Base-by-base conservation (phyloP, 2,329 filamentous ascomycete genomes). In the Cladophialophora immunda region DNA sequence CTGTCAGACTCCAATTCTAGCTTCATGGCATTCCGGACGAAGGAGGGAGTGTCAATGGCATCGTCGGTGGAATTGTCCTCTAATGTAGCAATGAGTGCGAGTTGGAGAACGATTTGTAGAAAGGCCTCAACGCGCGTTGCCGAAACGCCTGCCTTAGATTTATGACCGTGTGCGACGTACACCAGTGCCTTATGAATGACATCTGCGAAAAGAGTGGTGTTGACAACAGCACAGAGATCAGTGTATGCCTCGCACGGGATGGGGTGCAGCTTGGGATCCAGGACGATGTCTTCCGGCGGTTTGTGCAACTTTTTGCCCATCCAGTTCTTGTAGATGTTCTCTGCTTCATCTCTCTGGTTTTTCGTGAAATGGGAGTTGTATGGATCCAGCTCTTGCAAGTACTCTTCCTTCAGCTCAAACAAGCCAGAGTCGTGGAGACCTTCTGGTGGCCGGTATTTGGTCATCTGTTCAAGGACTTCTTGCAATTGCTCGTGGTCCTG, bases 351-450 rank as follows among this genome's bases (percentile, higher is more conserved):
- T 58, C 95, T 88, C 78, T 98, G 94, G 74, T 99, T 99, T 76
- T 97, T 97, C 75, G 90, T 96, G 78, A 97, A 99, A 76, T 98
- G 93, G 6, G 94, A 92, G 75, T 94, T 95, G 77, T 97, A 99
- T 0, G 96, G 95, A 76, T 99, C 96, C 58, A 99, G 89, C 55
- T 96, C 87, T 72, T 94, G 91, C 45, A 97, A 86, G 73, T 90
- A 95, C 68, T 97, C 88, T 4, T 91, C 88, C 76, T 94, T 95
- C 59, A 99, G 83, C 78, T 97, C 93, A 74, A 99, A 99, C 0
- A 92, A 97, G 65, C 96, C 95, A 17, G 94, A 92, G 76, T 99
- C 95, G 4, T 92, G 92, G 34, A 98, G 81, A 4, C 94, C 95
- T 78, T 99, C 95, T 0, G 95, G 95, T 9, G 93, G 84, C 71